Conservation (phyloP, 805 yeast genomes). For the Tetrapisispora nanseiensis region DNA sequence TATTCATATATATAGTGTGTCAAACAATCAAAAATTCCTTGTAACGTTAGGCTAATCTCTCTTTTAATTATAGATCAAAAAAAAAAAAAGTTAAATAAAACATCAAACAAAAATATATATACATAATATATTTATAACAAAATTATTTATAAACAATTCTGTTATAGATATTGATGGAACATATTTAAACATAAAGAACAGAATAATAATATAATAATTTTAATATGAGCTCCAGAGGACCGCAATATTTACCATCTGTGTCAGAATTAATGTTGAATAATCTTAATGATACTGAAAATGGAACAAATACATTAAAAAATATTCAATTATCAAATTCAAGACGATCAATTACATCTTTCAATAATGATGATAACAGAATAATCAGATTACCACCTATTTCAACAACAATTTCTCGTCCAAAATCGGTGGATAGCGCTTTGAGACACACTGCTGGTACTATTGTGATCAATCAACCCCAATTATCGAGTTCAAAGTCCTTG, state of each 20-base stretch:
- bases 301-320: neutral
- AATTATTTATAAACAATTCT: no score
- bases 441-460: constrained; percentile 14
- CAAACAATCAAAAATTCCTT: no score
- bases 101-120: no score
- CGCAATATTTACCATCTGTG: neutral
- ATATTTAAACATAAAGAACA: neutral
- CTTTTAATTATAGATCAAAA: no score
- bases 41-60: no score
- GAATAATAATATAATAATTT: neutral
- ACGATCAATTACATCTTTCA: constrained; percentile 1
- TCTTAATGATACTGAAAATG: neutral
- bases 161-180: neutral
- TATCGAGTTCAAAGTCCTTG: neutral
- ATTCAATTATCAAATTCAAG: constrained; percentile 2
- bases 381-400: constrained; percentile 25
- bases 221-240: neutral
- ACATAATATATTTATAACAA: no score
- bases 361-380: constrained; percentile 12
- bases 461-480: neutral
- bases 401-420: constrained; percentile 13
- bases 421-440: constrained; percentile 19
- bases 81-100: no score
- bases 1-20: no score
- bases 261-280: neutral